Evolutionary conservation across 1,139 yeast genomes (phyloP), one percentile per base, ranked within the genome.

Genomic region (Scheffersomyces segobiensis): DNA sequence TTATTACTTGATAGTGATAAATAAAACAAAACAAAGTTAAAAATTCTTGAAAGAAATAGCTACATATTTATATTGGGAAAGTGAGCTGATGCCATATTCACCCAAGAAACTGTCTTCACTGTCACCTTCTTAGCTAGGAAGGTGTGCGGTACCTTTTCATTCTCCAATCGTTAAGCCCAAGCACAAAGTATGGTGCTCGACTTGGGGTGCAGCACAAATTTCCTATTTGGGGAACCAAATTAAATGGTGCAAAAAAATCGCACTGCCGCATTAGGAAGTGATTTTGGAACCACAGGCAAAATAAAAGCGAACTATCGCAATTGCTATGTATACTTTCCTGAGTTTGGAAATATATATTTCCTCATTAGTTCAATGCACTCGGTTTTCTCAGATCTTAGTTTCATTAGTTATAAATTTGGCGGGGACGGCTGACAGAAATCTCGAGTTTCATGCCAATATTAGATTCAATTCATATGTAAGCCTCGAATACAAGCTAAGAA

Each of bases 211-310:
- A 57, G 53, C 57, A 53, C 17, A 54, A 50, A 59, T 57, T 60
- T 49, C 63, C 63, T 39, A 50, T 56, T 56, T 49, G 47, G 63
- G 63, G 48, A 59, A 52, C 56, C 55, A 59, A 54, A 60, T 60
- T 57, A 57, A 55, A 2, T 32, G 42, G 42, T 32, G 42, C 42
- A 32, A 32, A 32, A 32, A 22, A 32, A 32, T 32, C 42, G 7
- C 42, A 32, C 42, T 32, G 42, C 42, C 42, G 42, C 14, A 32
- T 5, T 32, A 32, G 42, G 42, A 32, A 32, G 17, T 32, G 42
- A 14, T 17, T 4, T 2, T 32, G 42, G 58, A 47, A 53, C 32
- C 32, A 48, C 49, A 42, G 54, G 20, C 49, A 22, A 19, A 24
- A 20, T 32, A 32, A 32, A 32, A 32, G 5, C 42, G n/a, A 32